These are phyloP conservation scores for Sugiyamaella boreocaroliniensis DNA, from an alignment of 805 yeast genomes.

Conservation along the genomic window DNA sequence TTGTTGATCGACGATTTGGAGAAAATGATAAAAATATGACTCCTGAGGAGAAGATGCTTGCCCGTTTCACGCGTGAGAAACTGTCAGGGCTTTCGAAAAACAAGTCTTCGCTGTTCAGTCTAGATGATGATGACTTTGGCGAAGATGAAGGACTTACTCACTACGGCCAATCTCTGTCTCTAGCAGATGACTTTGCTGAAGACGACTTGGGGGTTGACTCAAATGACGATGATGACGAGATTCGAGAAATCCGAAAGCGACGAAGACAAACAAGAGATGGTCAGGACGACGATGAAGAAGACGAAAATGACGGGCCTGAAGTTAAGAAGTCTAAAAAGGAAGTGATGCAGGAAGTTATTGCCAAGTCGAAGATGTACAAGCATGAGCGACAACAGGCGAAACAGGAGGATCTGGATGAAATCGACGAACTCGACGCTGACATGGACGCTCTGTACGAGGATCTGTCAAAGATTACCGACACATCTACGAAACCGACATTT, in stretches of 20 bases:
- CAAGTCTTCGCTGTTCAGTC: conserved; percentile 57
- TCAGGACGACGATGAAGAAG: conserved; percentile 19
- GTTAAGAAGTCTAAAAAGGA: conserved; percentile 35
- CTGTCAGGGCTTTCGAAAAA: conserved; percentile 2
- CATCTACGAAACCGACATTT: not conserved
- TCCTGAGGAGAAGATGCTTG: conserved; percentile 92
- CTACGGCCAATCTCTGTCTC: conserved; percentile 59
- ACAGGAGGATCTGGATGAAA: conserved; percentile 31
- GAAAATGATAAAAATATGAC: conserved; percentile 64
- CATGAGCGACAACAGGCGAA: conserved; percentile 36
- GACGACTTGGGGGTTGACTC: conserved; percentile 36
- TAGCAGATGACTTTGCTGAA: conserved; percentile 50
- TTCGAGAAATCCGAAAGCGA: conserved; percentile 19
- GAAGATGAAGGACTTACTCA: conserved; percentile 59
- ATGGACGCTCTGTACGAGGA: conserved; percentile 30
- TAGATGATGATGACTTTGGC: conserved; percentile 58
- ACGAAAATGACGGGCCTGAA: conserved; percentile 36
- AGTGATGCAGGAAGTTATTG: conserved; percentile 40
- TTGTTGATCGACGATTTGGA: conserved; percentile 87
- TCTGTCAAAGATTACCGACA: conserved; percentile 16
- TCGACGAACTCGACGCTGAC: conserved; percentile 33
- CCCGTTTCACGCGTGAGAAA: conserved; percentile 84
- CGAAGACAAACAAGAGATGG: conserved; percentile 10
- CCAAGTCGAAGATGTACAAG: conserved; percentile 38
- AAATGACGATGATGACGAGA: conserved; percentile 26